Evolutionary conservation across 2,329 filamentous ascomycete genomes (phyloP).

Genomic region (Dactylellina haptotyla): DNA sequence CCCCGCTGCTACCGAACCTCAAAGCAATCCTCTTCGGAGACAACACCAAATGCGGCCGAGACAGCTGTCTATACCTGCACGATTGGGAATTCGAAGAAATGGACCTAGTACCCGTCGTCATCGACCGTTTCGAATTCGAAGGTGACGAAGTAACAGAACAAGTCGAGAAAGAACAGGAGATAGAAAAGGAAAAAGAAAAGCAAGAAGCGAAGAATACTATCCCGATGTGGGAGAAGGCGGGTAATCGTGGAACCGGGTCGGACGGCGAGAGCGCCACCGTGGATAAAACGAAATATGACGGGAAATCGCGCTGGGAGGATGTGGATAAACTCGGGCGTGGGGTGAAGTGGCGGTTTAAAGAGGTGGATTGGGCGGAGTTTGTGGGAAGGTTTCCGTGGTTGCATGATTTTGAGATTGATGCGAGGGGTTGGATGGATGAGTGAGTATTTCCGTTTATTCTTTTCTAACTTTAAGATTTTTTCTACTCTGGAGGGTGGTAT

Average conservation of each 20-base stretch:
- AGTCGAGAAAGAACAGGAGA: too few species aligned
- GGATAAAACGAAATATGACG: not conserved
- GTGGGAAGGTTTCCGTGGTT: slow-evolving; percentile 44
- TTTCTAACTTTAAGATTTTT: not conserved
- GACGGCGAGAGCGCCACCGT: not conserved
- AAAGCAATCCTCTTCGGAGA: slow-evolving; percentile 34
- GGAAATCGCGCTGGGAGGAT: not conserved
- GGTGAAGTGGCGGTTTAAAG: slow-evolving; percentile 33
- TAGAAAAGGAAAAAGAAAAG: too few species aligned
- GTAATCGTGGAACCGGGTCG: not conserved
- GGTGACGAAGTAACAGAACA: not conserved
- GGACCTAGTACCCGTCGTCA: slow-evolving; percentile 43
- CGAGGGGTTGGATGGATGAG: slow-evolving; percentile 52
- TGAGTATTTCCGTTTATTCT: not conserved
- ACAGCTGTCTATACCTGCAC: slow-evolving; percentile 45
- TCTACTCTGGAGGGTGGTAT: too few species aligned
- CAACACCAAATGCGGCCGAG: slow-evolving; percentile 47
- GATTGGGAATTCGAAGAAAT: slow-evolving; percentile 53
- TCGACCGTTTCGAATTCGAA: slow-evolving; percentile 26
- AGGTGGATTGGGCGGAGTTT: slow-evolving; percentile 48
- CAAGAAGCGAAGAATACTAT: slow-evolving; percentile 6
- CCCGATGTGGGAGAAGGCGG: not conserved
- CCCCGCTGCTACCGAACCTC: slow-evolving; percentile 32
- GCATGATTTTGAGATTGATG: slow-evolving; percentile 52
- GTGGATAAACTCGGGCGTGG: slow-evolving; percentile 3